Evolutionary conservation across 1,284 basidiomycete species (phyloP), one percentile per base, ranked within the genome.

Genomic region (Ceratobasidium papillatum): DNA sequence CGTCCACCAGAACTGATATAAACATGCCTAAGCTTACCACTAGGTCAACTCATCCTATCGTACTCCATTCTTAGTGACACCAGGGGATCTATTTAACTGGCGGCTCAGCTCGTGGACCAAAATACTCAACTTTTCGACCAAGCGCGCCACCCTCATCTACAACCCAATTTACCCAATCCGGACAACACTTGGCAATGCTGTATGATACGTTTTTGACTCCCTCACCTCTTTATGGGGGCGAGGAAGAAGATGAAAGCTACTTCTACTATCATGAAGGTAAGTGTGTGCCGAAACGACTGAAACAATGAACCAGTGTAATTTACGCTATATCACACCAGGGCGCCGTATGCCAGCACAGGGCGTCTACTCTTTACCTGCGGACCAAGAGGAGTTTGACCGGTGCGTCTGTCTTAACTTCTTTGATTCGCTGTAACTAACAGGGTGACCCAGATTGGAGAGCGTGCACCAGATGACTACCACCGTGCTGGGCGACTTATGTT

Each of bases 341-440:
- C 64, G 75, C n/a, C 73, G 74, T 17, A 59, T 76, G 61, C 74
- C 74, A 14, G 64, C 74, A 38, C 65, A 76, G 72, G 75, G 75
- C 38, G 56, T 51, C 54, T 75, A 59, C 61, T 66, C 47, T 49
- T 54, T 76, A 34, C 75, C 75, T n/a, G 75, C 68, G 25, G 75
- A 76, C 47, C 58, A 75, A 41, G 75, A 76, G 65, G 75, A 76
- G 59, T 74, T 74, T 43, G 74, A 76, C 25, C 47, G 75, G 75
- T 76, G 56, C 36, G 56, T 47, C 5, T 25, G 32, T 41, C 43
- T 34, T 14, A 56, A 22, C 27, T 49, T 41, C 27, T n/a, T n/a
- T 14, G 19, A 58, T 14, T 14, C 34, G 22, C 25, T 36, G 30
- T 41, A 32, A 27, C 34, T 61, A 32, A 61, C 45, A 25, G 12